Conservation (phyloP, 331 rosid species). For the Dryas integrifolia region DNA sequence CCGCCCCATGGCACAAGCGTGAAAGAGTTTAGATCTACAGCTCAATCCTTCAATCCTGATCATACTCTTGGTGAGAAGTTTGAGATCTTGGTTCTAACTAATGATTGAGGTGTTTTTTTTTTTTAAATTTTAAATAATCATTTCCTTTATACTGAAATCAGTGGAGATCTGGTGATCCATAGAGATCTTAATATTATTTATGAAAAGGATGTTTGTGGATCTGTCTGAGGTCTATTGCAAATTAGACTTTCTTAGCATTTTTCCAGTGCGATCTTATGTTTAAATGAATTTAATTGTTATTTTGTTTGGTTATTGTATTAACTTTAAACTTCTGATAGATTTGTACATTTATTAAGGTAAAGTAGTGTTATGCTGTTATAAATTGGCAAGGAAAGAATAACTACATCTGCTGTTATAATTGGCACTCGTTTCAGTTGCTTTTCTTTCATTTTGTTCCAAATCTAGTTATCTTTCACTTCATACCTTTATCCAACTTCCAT, state of each 20-base stretch:
- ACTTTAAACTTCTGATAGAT: not conserved
- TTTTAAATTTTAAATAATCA: not conserved
- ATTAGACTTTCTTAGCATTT: not conserved
- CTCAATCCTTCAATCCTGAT: conserved; percentile 5
- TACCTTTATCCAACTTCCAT: no score
- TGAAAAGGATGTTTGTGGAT: no score
- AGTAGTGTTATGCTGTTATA: not conserved
- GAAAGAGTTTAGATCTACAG: not conserved
- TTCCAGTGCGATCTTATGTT: not conserved
- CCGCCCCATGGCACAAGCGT: not conserved
- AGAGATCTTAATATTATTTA: not conserved
- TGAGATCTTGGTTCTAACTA: not conserved
- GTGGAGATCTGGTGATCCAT: not conserved
- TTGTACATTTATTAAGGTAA: not conserved
- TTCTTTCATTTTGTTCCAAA: not conserved
- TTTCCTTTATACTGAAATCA: not conserved
- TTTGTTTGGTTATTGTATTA: not conserved
- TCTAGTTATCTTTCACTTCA: no score
- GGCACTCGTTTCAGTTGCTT: conserved; percentile 1
- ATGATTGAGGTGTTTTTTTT: not conserved
- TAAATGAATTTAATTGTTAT: not conserved
- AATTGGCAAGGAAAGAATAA: not conserved
- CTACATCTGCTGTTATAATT: not conserved
- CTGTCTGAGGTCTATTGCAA: not conserved
- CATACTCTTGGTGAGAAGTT: conserved; percentile 13